These are phyloP conservation scores for Barnettozyma sucrosica DNA, from an alignment of 805 yeast species.

Conservation along the genomic window DNA sequence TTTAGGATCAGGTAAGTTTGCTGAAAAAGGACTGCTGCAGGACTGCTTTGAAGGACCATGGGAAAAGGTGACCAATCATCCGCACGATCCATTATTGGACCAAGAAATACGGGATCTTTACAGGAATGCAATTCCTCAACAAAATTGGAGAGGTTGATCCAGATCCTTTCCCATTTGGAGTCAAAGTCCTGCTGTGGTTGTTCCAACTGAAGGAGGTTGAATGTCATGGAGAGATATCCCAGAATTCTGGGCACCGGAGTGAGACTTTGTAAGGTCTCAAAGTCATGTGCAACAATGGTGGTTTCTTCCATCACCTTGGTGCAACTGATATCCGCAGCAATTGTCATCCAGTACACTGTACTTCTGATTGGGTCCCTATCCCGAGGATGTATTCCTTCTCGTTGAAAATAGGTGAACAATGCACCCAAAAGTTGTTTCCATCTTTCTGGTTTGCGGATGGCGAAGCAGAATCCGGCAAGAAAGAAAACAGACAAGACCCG, in stretches of 20 bases:
- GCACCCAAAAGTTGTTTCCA: conserved; percentile 5
- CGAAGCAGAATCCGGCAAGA: conserved; percentile 4
- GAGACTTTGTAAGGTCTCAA: conserved; percentile 4
- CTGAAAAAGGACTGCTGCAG: conserved; percentile 28
- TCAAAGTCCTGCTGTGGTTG: conserved; percentile 23
- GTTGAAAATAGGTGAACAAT: conserved; percentile 1
- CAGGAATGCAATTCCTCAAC: not conserved
- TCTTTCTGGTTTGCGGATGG: not conserved
- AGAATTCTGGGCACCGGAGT: conserved; percentile 4
- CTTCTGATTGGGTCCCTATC: conserved; percentile 4
- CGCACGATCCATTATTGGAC: conserved; percentile 15
- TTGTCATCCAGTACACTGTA: conserved; percentile 5
- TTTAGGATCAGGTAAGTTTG: conserved; percentile 30
- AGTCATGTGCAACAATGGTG: conserved; percentile 7
- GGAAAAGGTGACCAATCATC: conserved; percentile 32
- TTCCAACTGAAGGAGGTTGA: conserved; percentile 6
- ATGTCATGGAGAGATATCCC: conserved; percentile 6
- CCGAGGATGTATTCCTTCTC: conserved; percentile 7
- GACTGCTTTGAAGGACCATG: conserved; percentile 25
- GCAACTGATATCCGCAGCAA: conserved; percentile 2
- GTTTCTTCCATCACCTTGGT: conserved; percentile 7
- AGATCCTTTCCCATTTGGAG: conserved; percentile 31
- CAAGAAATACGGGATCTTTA: conserved; percentile 14
- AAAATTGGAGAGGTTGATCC: conserved; percentile 27
- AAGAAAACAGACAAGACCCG: conserved; percentile 6